Percentiles rank a stretch among this genome's conserved stretches.
Conservation (phyloP, 306 rosid genomes). For the Abrus precatorius region DNA sequence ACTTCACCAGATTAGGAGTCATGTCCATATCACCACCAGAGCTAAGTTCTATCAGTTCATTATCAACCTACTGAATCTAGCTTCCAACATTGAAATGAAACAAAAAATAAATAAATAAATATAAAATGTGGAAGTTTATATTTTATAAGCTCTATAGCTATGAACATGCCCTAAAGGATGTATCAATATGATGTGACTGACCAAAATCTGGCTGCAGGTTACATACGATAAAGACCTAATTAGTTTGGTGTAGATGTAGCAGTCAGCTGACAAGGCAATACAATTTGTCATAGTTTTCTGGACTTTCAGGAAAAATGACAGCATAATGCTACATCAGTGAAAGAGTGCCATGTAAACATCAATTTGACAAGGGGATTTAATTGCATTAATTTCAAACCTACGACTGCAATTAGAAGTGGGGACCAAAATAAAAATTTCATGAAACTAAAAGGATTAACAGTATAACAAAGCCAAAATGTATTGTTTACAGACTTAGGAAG, state of each 20-base stretch:
- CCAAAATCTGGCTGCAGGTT: not conserved
- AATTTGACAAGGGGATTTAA: not conserved
- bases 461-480: not conserved
- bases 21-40: not conserved
- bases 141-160: constrained; percentile 27
- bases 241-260: constrained; percentile 14
- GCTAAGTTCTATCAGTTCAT: constrained; percentile 9
- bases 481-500: constrained; percentile 1
- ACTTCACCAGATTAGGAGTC: not conserved
- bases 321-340: not conserved
- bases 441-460: not conserved
- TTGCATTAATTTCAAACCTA: constrained; percentile 17
- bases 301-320: constrained; percentile 20
- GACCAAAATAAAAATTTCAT: not conserved
- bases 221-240: not conserved
- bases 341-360: not conserved
- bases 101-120: not conserved
- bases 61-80: constrained; percentile 37
- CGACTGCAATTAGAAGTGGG: not conserved
- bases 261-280: not conserved
- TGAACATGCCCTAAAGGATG: constrained; percentile 7
- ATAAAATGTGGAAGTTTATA: not conserved
- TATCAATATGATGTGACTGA: not conserved
- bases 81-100: constrained; percentile 25
- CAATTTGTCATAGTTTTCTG: not conserved